Percentiles rank a stretch among this genome's conserved stretches.
phyloP scores from a whole-genome alignment of 208 protist species.

The Polymyxa betae region DNA sequence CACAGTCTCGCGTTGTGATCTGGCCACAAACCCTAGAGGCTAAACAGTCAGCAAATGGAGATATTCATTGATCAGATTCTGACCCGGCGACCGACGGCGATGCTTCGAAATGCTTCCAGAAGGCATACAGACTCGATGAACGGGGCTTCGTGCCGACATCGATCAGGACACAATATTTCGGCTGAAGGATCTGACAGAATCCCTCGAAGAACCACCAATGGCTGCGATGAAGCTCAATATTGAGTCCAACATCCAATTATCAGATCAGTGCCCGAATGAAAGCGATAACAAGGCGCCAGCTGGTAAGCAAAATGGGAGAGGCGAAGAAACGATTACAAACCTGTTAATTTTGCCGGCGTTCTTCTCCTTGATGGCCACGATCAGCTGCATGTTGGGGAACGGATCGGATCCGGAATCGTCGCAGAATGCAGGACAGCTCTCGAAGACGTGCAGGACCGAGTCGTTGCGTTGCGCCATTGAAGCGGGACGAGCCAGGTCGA shows the following conservation, averaged over 20 bases:
- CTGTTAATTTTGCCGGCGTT: conserved; percentile 43
- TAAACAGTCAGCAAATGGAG: too few relatives aligned
- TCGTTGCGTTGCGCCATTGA: not conserved
- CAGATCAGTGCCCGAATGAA: not conserved
- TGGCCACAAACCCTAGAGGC: not conserved
- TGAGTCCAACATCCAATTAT: not conserved
- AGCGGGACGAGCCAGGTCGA: not conserved
- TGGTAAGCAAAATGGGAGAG: not conserved
- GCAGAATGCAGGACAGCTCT: not conserved
- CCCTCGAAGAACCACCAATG: conserved; percentile 48
- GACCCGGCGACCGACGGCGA: not conserved
- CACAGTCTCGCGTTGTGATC: not conserved
- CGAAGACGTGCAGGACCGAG: conserved; percentile 20
- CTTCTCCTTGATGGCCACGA: conserved; percentile 1
- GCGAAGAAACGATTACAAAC: not conserved
- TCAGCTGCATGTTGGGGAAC: not conserved
- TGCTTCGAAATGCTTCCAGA: not conserved
- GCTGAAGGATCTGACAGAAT: not conserved
- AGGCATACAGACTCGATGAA: not conserved
- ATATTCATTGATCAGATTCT: too few relatives aligned
- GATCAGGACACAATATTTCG: conserved; percentile 26
- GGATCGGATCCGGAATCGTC: not conserved
- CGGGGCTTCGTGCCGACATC: conserved; percentile 26
- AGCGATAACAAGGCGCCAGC: too few relatives aligned
- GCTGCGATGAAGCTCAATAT: not conserved